These are phyloP conservation scores for Sporothrix pseudoabietina DNA, from an alignment of 2,329 filamentous ascomycete species.

Conservation along the genomic window DNA sequence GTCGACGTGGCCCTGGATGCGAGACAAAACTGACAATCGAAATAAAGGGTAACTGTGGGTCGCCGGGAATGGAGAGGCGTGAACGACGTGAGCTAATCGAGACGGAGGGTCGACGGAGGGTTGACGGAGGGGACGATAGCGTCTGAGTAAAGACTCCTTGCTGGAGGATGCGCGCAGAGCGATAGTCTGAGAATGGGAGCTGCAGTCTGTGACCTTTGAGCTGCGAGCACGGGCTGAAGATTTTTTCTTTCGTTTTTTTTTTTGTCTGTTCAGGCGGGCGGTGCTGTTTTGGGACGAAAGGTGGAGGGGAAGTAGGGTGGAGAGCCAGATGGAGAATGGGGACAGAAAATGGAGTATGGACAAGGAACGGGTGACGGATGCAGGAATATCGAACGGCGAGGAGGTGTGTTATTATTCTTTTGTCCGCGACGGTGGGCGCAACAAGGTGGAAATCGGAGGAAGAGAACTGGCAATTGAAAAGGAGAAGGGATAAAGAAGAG, in stretches of 20 bases:
- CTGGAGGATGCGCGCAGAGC: slow-evolving; percentile 16
- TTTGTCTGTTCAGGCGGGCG: slow-evolving; percentile 19
- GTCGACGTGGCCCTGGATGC: slow-evolving; percentile 8
- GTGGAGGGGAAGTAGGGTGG: background rate
- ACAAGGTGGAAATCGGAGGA: background rate
- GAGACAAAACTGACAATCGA: slow-evolving; percentile 23
- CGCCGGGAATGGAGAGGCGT: slow-evolving; percentile 32
- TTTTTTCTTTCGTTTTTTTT: slow-evolving; percentile 11
- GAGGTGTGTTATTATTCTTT: slow-evolving; percentile 1
- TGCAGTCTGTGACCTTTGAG: background rate
- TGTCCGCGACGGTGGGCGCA: slow-evolving; percentile 2
- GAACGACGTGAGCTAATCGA: slow-evolving; percentile 24
- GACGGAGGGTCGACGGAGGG: slow-evolving; percentile 30
- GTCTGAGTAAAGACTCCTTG: slow-evolving; percentile 1
- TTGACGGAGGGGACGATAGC: slow-evolving; percentile 27
- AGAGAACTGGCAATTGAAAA: background rate
- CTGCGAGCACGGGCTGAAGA: slow-evolving; percentile 27
- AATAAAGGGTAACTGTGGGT: slow-evolving; percentile 36
- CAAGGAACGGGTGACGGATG: slow-evolving; percentile 11
- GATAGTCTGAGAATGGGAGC: background rate
- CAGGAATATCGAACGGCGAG: slow-evolving; percentile 13
- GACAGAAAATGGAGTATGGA: background rate
- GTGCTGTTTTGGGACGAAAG: slow-evolving; percentile 11
- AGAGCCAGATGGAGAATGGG: slow-evolving; percentile 16
- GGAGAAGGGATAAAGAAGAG: background rate